These are phyloP conservation scores for Lodderomyces elongisporus DNA, from an alignment of 1,139 yeast species.

Conservation along the genomic window DNA sequence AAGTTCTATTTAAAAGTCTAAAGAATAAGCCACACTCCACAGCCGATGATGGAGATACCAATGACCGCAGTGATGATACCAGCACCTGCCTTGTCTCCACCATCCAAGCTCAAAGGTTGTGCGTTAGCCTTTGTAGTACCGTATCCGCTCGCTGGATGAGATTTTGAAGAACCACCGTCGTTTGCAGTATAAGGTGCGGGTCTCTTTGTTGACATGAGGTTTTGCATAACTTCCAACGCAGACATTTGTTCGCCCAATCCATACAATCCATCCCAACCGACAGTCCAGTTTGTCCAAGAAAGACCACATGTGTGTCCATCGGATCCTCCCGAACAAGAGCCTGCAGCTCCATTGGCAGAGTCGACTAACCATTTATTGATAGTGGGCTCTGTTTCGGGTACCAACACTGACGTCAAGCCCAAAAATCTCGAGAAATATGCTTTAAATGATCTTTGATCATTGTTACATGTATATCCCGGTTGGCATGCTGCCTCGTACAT, in stretches of 20 bases:
- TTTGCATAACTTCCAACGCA: constrained; percentile 75
- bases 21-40: constrained; percentile 56
- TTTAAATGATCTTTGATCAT: constrained; percentile 86
- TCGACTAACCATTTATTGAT: constrained; percentile 50
- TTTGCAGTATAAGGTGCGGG: constrained; percentile 55
- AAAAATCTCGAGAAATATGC: constrained; percentile 75
- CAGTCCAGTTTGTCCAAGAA: constrained; percentile 55
- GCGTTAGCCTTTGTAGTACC: constrained; percentile 34
- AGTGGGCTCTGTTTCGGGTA: constrained; percentile 54
- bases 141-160: constrained; percentile 58
- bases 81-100: constrained; percentile 83
- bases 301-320: constrained; percentile 91
- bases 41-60: constrained; percentile 58
- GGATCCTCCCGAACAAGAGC: constrained; percentile 76
- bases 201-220: constrained; percentile 48
- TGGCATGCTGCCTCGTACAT: constrained; percentile 86
- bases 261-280: constrained; percentile 63
- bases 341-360: constrained; percentile 77
- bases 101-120: constrained; percentile 45
- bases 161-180: constrained; percentile 58
- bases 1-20: background rate
- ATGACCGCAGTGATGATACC: constrained; percentile 76
- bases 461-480: constrained; percentile 55
- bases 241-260: constrained; percentile 96
- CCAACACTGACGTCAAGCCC: constrained; percentile 68